Conservation (phyloP, 805 yeast genomes). For the Ogataea corticis region DNA sequence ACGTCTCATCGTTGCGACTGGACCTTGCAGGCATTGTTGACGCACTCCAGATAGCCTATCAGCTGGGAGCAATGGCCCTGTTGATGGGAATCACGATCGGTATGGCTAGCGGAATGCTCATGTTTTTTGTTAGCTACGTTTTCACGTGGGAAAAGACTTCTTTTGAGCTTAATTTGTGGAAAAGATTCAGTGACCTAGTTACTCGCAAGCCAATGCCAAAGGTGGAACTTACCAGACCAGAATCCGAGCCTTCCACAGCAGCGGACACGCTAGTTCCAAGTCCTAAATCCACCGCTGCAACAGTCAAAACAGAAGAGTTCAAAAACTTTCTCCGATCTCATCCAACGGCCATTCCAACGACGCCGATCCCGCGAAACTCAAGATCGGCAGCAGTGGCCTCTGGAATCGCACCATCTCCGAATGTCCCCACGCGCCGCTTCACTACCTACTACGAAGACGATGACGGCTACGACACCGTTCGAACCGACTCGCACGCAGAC, state of each 20-base stretch:
- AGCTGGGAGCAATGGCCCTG: constrained; percentile 23
- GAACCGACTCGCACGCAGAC: constrained; percentile 12
- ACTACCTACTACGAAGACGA: constrained; percentile 25
- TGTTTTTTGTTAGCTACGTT: constrained; percentile 19
- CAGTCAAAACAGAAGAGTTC: background rate
- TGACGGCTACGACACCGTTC: constrained; percentile 23
- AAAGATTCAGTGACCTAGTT: background rate
- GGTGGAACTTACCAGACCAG: background rate
- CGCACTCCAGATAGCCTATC: constrained; percentile 23
- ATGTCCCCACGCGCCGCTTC: constrained; percentile 8
- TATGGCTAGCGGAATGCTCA: constrained; percentile 14
- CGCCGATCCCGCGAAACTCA: background rate
- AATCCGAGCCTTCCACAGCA: background rate
- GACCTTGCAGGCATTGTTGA: constrained; percentile 14
- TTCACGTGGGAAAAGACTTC: constrained; percentile 13
- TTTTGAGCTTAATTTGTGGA: constrained; percentile 10
- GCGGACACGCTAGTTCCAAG: background rate
- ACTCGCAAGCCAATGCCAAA: background rate
- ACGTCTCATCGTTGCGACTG: constrained; percentile 4
- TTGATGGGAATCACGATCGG: constrained; percentile 27
- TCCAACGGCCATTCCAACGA: constrained; percentile 4
- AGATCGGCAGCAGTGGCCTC: constrained; percentile 1
- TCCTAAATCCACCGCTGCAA: background rate
- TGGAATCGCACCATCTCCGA: background rate
- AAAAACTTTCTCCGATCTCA: constrained; percentile 1